Evolutionary conservation across 2,329 filamentous ascomycete species (phyloP), one percentile per base, ranked within the genome.

Genomic region (Diaporthe citrichinensis): DNA sequence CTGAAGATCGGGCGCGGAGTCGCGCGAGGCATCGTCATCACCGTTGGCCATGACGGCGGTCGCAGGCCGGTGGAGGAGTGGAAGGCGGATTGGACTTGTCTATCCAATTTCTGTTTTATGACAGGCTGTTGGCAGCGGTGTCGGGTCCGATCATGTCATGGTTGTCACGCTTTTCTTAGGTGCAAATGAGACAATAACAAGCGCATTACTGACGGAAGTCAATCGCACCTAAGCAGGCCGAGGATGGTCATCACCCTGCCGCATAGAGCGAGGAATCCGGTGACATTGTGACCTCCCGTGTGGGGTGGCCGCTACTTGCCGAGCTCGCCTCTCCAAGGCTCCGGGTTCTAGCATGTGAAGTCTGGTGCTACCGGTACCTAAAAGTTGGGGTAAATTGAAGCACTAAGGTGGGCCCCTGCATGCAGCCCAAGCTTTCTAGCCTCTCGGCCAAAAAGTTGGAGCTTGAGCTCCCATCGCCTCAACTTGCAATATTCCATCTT

Each of bases 1-100:
- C 83, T 95, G 92, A 72, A 96, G 87, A 83, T 95, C 93, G n/a
- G 93, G 93, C 71, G 93, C 92, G 65, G 91, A 91, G 79, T 87
- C 84, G 78, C 86, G 84, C 78, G 85, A 81, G 15, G 84, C 80
- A 77, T 86, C 83, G 74, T 84, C 80, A 79, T 84, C 81, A 57
- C 71, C 73, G 57, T 77, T 77, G 44, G 85, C 79, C 86, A 88
- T 88, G 72, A 71, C 81, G 58, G 44, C 44, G 34, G 34, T 53
- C 46, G 57, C 55, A 61, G 44, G 41, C 28, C 41, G 10, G 5
- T 14, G 25, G 36, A 58, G 36, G 20, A 49, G 34, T 8, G 14
- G 69, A 72, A 34, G 68, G 68, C 55, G 53, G 41, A 39, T 31
- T 46, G 65, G 74, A 74, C 74, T 72, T 36, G 61, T 65, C 59